phyloP scores from a whole-genome alignment of 2,329 filamentous ascomycete genomes.

The Daldinia sp. region DNA sequence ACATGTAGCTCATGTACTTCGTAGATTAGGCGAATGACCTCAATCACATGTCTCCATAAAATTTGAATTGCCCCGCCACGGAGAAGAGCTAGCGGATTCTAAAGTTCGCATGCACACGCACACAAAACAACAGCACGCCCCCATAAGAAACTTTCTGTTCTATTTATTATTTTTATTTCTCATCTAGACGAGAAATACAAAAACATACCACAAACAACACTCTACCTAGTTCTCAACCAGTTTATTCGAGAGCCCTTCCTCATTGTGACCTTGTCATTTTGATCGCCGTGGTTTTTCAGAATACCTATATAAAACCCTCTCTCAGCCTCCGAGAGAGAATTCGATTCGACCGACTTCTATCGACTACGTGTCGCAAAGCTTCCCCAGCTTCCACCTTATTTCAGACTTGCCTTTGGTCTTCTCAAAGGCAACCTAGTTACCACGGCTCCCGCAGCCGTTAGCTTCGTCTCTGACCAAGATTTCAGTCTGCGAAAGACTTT shows the following conservation, averaged over 20 bases:
- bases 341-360: slow-evolving; percentile 3
- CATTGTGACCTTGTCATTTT: neutral
- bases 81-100: slow-evolving; percentile 28
- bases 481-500: slow-evolving; percentile 73
- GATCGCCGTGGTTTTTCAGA: neutral
- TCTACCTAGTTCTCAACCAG: slow-evolving; percentile 11
- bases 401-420: slow-evolving; percentile 72
- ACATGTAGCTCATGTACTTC: too few relatives aligned
- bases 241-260: slow-evolving; percentile 10
- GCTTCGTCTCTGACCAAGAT: slow-evolving; percentile 75
- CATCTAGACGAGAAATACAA: slow-evolving; percentile 7
- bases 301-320: neutral
- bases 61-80: slow-evolving; percentile 35
- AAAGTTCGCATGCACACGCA: slow-evolving; percentile 28
- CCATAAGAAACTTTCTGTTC: slow-evolving; percentile 20
- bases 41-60: slow-evolving; percentile 45
- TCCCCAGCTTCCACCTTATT: slow-evolving; percentile 8
- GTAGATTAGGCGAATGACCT: slow-evolving; percentile 22
- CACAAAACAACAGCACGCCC: slow-evolving; percentile 21
- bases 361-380: slow-evolving; percentile 23
- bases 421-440: slow-evolving; percentile 71
- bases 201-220: neutral
- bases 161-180: slow-evolving; percentile 13
- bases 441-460: slow-evolving; percentile 74
- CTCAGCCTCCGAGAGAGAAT: neutral